Evolutionary conservation across 1,139 yeast species (phyloP).

Genomic region (Suhomyces anneliseae): DNA sequence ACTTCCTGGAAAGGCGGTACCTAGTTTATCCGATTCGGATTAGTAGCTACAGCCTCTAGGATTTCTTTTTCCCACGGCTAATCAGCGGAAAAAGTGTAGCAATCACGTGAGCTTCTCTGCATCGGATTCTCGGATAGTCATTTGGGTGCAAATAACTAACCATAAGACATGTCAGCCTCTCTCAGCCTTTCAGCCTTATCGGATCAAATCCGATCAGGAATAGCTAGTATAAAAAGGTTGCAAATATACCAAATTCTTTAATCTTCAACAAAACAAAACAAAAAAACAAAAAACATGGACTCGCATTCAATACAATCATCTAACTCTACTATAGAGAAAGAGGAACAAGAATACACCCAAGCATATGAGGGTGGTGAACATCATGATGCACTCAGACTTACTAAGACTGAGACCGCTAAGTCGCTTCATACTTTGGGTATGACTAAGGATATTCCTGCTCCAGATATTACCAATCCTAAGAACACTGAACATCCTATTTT

Average conservation of each 20-base stretch:
- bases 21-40: background rate
- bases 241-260: too few species aligned
- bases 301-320: background rate
- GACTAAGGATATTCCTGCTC: slow-evolving; percentile 48
- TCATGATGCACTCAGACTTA: slow-evolving; percentile 9
- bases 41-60: background rate
- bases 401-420: slow-evolving; percentile 66
- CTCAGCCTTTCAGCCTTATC: too few species aligned
- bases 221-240: background rate
- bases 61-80: background rate
- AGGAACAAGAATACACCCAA: slow-evolving; percentile 1
- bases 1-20: too few species aligned
- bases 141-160: background rate
- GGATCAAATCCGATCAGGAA: too few species aligned
- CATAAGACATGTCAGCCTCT: background rate
- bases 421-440: slow-evolving; percentile 66
- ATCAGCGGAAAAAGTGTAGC: background rate
- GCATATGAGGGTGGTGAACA: background rate
- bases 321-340: background rate
- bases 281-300: background rate
- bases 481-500: slow-evolving; percentile 57
- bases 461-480: slow-evolving; percentile 65
- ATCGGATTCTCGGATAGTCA: slow-evolving; percentile 1
- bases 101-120: background rate
- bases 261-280: too few species aligned